Evolutionary conservation across 768 basidiomycete genomes (phyloP).

Genomic region (Suillus spraguei): DNA sequence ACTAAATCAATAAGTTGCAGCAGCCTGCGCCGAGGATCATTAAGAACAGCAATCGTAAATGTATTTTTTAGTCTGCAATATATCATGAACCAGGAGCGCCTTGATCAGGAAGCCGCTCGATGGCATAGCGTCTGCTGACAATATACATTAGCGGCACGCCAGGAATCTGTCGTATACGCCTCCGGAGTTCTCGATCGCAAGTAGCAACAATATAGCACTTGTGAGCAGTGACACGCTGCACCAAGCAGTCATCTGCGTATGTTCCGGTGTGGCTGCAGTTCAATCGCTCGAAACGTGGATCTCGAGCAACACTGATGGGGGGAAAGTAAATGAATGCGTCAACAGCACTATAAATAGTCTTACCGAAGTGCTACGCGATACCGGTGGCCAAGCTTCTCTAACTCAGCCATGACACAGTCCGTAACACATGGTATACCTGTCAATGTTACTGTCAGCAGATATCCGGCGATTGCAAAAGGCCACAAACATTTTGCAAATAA

Average conservation of each 20-base stretch:
- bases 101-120: conserved; percentile 94
- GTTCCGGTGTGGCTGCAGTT: conserved; percentile 92
- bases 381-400: conserved; percentile 95
- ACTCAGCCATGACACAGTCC: conserved; percentile 97
- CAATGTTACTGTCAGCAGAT: conserved; percentile 12
- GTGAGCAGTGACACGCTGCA: conserved; percentile 93
- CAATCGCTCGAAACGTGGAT: conserved; percentile 94
- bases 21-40: background rate
- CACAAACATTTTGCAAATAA: conserved; percentile 92
- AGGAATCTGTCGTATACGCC: conserved; percentile 89
- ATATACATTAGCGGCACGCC: conserved; percentile 99
- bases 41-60: background rate
- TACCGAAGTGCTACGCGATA: conserved; percentile 94
- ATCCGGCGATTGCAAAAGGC: background rate
- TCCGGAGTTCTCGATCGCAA: conserved; percentile 92
- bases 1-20: background rate
- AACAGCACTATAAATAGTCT: conserved; percentile 29
- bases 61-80: background rate
- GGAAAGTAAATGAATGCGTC: conserved; percentile 4
- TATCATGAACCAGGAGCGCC: conserved; percentile 65
- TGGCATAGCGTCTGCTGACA: conserved; percentile 87
- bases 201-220: conserved; percentile 98
- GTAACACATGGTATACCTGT: conserved; percentile 98
- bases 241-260: conserved; percentile 99
- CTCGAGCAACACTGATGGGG: conserved; percentile 88